A percentile compares a stretch with the other conserved stretches of the same genome.
phyloP scores from a whole-genome alignment of 2,329 filamentous ascomycete species.

The Arthrinium phaeospermum region DNA sequence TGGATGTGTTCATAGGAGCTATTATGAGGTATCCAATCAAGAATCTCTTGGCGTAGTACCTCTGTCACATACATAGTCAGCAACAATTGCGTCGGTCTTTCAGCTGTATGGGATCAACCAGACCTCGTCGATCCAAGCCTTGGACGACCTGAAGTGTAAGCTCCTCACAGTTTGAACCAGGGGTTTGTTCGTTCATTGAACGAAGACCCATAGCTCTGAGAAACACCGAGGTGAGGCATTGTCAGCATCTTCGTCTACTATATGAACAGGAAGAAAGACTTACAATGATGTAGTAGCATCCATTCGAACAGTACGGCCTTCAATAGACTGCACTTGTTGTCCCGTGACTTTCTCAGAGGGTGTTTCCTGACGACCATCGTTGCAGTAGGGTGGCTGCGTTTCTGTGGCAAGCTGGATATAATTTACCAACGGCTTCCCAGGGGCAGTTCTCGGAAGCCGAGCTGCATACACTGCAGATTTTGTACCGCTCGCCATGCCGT shows the following conservation, averaged over 20 bases:
- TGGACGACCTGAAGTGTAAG: no score
- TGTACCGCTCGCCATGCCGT: background rate
- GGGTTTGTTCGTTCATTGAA: background rate
- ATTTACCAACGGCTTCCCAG: background rate
- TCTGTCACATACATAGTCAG: background rate
- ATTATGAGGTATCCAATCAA: slow-evolving; percentile 1
- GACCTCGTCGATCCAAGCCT: background rate
- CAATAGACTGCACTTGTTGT: background rate
- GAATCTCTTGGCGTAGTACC: background rate
- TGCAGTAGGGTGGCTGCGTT: background rate
- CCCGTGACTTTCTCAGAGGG: no score
- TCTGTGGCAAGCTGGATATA: background rate
- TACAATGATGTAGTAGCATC: background rate
- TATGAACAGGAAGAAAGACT: no score
- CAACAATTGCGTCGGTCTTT: rapidly evolving
- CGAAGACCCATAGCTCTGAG: background rate
- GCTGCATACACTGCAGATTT: background rate
- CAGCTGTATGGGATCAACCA: background rate
- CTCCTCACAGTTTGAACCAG: no score
- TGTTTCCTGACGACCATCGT: background rate
- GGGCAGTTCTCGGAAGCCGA: no score
- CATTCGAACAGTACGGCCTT: background rate
- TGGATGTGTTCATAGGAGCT: background rate
- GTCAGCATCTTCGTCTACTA: background rate
- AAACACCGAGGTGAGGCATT: background rate